phyloP scores from a whole-genome alignment of 768 basidiomycete species.

The Leccinum subtestaceum region DNA sequence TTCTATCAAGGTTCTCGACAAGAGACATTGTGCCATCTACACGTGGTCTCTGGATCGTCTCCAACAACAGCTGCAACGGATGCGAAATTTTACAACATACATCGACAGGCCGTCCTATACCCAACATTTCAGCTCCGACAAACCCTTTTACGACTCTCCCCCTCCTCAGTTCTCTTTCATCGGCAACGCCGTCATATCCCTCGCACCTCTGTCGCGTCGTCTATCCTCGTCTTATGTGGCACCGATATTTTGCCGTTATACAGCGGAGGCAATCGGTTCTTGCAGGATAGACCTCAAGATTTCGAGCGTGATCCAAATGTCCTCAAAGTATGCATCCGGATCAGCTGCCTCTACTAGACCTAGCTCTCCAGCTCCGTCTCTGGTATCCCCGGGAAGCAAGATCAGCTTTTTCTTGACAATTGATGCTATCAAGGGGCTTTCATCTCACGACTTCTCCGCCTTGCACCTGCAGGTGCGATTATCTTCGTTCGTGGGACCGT shows the following conservation, averaged over 20 bases:
- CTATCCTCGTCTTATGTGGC: conserved; percentile 72
- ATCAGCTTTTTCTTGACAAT: conserved; percentile 82
- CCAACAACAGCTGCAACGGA: conserved; percentile 84
- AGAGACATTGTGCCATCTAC: conserved; percentile 81
- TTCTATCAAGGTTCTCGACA: conserved; percentile 89
- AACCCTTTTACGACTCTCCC: conserved; percentile 88
- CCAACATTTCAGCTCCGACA: conserved; percentile 89
- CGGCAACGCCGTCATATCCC: conserved; percentile 79
- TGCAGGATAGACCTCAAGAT: conserved; percentile 86
- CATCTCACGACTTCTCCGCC: conserved; percentile 83
- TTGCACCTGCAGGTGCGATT: conserved; percentile 87
- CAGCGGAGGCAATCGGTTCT: conserved; percentile 92
- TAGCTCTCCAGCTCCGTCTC: conserved; percentile 68
- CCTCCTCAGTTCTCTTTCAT: conserved; percentile 91
- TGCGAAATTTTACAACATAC: conserved; percentile 89
- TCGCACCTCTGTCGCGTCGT: conserved; percentile 76
- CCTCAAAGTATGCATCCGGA: conserved; percentile 56
- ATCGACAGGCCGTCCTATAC: conserved; percentile 92
- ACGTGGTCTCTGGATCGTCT: conserved; percentile 89
- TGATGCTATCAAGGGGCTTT: conserved; percentile 85
- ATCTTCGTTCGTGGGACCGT: conserved; percentile 80
- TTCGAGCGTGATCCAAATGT: conserved; percentile 58
- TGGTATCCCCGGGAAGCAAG: conserved; percentile 73
- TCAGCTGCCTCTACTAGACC: conserved; percentile 70
- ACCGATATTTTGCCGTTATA: conserved; percentile 92